Percentiles rank a stretch among this genome's conserved stretches.
Evolutionary conservation across 768 basidiomycete species (phyloP).

Genomic region (Auricularia sp.): DNA sequence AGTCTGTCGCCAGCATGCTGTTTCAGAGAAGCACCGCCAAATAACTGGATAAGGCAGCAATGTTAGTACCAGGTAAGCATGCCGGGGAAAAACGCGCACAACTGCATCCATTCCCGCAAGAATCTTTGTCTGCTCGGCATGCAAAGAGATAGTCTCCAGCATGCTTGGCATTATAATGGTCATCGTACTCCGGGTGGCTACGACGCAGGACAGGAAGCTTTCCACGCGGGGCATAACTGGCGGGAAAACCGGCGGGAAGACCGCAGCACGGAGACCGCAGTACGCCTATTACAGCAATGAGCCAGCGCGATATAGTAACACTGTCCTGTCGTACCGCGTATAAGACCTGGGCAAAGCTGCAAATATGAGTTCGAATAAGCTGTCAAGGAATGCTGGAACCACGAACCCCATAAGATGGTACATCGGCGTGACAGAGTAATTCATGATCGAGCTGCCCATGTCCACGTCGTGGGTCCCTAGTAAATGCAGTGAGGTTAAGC

Average conservation of each 20-base stretch:
- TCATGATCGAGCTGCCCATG: not conserved
- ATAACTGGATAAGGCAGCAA: slow-evolving; percentile 1
- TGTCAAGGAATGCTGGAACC: not conserved
- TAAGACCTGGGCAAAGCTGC: not conserved
- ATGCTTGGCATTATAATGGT: not conserved
- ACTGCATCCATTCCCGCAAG: not conserved
- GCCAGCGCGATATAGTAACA: not conserved
- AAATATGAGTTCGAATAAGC: not conserved
- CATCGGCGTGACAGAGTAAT: not conserved
- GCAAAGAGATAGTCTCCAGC: not conserved
- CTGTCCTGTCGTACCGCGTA: not conserved
- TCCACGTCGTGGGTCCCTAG: not conserved
- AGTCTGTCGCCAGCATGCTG: slow-evolving; percentile 17
- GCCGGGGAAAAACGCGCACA: not conserved
- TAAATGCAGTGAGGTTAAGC: not conserved
- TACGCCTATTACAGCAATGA: not conserved
- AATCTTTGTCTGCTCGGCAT: not conserved
- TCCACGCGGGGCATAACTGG: not conserved
- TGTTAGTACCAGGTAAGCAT: too few species aligned
- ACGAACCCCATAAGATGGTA: not conserved
- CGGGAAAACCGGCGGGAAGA: not conserved
- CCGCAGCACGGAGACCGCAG: not conserved
- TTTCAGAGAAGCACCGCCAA: slow-evolving; percentile 17
- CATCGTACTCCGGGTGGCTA: not conserved
- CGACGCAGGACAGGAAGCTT: not conserved